phyloP scores from a whole-genome alignment of 2,329 filamentous ascomycete species.

The Thermothelomyces thermophilus region DNA sequence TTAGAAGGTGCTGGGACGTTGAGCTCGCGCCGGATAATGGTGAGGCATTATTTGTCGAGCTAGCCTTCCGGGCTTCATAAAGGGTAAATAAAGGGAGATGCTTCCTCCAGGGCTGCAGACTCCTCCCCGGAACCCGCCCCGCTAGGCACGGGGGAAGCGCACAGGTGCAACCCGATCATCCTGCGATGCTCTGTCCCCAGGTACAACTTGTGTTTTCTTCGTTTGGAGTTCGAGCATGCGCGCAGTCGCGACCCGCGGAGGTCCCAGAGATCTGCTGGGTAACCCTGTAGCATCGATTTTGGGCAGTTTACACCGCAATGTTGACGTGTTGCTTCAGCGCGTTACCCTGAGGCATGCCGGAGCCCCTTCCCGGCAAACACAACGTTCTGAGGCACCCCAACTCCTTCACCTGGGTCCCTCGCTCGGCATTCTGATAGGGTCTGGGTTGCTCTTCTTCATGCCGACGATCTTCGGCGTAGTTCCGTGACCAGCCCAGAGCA shows the following conservation, averaged over 20 bases:
- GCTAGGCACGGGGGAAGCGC: background rate
- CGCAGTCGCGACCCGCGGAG: conserved; percentile 12
- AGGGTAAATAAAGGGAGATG: too few species aligned
- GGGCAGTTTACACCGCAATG: conserved; percentile 23
- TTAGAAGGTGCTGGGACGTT: too few species aligned
- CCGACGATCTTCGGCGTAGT: conserved; percentile 1
- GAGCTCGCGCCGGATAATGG: background rate
- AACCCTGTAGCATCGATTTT: conserved; percentile 7
- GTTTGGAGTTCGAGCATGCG: conserved; percentile 25
- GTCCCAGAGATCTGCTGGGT: conserved; percentile 5
- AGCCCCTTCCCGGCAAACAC: conserved; percentile 16
- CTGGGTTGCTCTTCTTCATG: conserved; percentile 12
- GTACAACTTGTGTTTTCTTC: conserved; percentile 14
- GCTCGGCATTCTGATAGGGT: conserved; percentile 8
- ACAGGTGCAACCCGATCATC: conserved; percentile 15
- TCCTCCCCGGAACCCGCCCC: conserved; percentile 8
- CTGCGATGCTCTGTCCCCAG: conserved; percentile 14
- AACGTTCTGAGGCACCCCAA: conserved; percentile 11
- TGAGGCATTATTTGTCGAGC: conserved; percentile 2
- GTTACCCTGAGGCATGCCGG: conserved; percentile 17
- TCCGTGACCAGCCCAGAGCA: conserved; percentile 5
- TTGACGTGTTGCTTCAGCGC: conserved; percentile 24
- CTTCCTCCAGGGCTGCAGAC: conserved; percentile 3
- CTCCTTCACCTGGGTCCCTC: conserved; percentile 13
- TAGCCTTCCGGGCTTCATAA: conserved; percentile 8